Conservation (phyloP, 768 basidiomycete species). For the Collybia sordida region DNA sequence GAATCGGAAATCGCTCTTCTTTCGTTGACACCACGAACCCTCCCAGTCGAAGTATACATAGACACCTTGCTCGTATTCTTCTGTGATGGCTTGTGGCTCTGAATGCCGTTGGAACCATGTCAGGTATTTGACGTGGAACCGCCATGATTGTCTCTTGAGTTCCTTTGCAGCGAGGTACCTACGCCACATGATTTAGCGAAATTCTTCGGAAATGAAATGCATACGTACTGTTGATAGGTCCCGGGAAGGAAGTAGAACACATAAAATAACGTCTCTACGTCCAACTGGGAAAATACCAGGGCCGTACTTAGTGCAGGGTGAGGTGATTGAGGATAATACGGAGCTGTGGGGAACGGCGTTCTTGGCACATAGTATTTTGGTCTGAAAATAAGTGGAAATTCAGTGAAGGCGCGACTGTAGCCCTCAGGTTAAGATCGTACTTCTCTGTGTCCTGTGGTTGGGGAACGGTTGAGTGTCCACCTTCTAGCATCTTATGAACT, state of each 20-base stretch:
- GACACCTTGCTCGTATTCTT: constrained; percentile 98
- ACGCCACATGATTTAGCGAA: constrained; percentile 6
- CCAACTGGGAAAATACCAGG: constrained; percentile 84
- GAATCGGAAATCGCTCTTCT: constrained; percentile 97
- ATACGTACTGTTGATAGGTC: constrained; percentile 92
- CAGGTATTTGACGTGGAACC: constrained; percentile 98
- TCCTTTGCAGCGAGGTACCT: constrained; percentile 97
- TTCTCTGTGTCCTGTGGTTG: constrained; percentile 95
- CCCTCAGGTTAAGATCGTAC: constrained; percentile 39
- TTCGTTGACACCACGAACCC: constrained; percentile 96
- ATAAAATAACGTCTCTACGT: constrained; percentile 97
- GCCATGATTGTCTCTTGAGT: constrained; percentile 96
- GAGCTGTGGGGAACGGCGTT: constrained; percentile 87
- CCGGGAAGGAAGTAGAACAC: constrained; percentile 98
- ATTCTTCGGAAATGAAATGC: neutral
- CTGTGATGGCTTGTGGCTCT: constrained; percentile 97
- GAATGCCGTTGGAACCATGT: constrained; percentile 99
- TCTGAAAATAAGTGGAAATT: constrained; percentile 42
- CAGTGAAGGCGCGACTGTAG: constrained; percentile 4
- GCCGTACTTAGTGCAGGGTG: constrained; percentile 79
- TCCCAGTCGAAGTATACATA: constrained; percentile 99
- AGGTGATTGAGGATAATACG: constrained; percentile 92
- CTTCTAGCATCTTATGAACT: constrained; percentile 91
- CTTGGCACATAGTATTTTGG: constrained; percentile 96
- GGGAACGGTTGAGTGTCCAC: constrained; percentile 85